Percentiles rank a stretch among this genome's conserved stretches.
phyloP scores from a whole-genome alignment of 2,329 filamentous ascomycete genomes.

The Alternaria triticimaculans region DNA sequence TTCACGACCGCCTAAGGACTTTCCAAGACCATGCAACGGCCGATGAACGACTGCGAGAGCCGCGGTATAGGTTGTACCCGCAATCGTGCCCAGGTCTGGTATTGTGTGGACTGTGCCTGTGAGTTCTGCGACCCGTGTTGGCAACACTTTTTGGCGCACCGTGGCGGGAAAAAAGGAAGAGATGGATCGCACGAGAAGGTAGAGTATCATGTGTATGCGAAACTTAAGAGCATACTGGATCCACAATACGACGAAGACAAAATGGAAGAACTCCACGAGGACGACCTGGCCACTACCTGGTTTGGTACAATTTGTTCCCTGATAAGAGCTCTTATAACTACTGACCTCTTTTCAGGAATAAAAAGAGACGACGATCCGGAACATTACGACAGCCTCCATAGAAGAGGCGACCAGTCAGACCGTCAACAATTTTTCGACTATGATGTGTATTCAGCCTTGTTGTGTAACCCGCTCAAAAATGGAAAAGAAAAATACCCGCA shows the following conservation, averaged over 20 bases:
- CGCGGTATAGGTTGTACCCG: background rate
- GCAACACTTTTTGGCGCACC: background rate
- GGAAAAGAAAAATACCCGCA: slow-evolving; percentile 20
- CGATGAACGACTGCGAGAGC: background rate
- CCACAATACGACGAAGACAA: slow-evolving; percentile 3
- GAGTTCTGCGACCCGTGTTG: background rate
- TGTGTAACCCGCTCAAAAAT: slow-evolving; percentile 11
- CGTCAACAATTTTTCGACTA: background rate
- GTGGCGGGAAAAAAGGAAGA: background rate
- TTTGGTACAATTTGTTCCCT: slow-evolving; percentile 16
- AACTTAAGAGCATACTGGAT: slow-evolving; percentile 14
- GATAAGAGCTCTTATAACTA: background rate
- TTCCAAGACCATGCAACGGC: background rate
- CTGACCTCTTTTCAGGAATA: background rate
- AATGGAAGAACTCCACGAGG: slow-evolving; percentile 14
- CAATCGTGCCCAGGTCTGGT: background rate
- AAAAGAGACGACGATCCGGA: background rate
- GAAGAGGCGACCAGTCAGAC: background rate
- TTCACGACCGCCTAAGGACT: no score
- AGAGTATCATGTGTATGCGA: background rate
- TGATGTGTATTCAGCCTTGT: slow-evolving; percentile 18
- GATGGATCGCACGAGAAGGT: slow-evolving; percentile 23
- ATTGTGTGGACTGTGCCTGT: background rate
- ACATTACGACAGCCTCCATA: background rate
- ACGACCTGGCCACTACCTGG: slow-evolving; percentile 29